Evolutionary conservation across 2,329 filamentous ascomycete species (phyloP), one percentile per base, ranked within the genome.

Genomic region (Ploettnerulaceae sp.): DNA sequence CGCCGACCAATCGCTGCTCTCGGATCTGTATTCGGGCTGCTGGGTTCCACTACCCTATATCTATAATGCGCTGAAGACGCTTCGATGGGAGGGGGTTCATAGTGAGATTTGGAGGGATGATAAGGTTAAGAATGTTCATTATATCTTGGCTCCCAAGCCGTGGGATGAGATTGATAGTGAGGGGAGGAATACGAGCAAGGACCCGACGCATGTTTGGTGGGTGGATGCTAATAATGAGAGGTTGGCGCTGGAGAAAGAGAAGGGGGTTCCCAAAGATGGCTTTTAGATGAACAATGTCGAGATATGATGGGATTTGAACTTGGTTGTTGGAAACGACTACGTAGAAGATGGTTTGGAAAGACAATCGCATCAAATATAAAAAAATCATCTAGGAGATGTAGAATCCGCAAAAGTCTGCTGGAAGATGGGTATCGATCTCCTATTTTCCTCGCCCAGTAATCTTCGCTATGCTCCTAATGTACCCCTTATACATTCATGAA

Each of bases 21-120:
- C 73, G 3, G 72, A 75, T 38, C 63, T 80, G 17, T 82, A 76
- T 64, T 63, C 63, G 8, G 72, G 69, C 25, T 68, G 75, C 25
- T 82, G 79, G 79, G 72, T 76, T 9, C 61, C 74, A 5, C 66
- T 82, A 56, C 76, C 77, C 1, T 82, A 81, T 56, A 66, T 73
- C 11, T 82, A 81, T 62, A 82, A 82, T 54, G 79, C 76, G 7
- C 70, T 82, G 51, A 81, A 82, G 71, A 81, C 79, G 12, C 51
- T 82, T 67, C 66, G 75, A 12, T 71, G 71, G 67, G 57, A 67
- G 12, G 69, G 67, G 9, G 76, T 80, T 22, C 79, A 82, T 57
- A 62, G 65, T 21, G 58, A 65, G 46, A 76, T 82, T 47, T 82
- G 79, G 79, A 64, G 67, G 8, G 78, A 82, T 55, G 73, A 73